Evolutionary conservation across 176 grass and related monocot species (phyloP).

Genomic region (Oryza longistaminata): DNA sequence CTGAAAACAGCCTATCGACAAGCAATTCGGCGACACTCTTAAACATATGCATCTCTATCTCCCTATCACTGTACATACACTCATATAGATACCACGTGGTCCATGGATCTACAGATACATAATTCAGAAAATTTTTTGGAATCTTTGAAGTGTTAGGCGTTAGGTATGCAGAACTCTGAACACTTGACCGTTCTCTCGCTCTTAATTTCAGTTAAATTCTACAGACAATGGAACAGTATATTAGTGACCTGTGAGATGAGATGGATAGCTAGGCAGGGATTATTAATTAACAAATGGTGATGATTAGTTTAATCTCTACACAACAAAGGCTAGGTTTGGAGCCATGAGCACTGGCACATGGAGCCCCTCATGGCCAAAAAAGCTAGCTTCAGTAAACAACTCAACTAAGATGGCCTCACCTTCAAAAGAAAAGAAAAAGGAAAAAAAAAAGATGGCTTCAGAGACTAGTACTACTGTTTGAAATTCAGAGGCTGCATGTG

Average conservation of each 20-base stretch:
- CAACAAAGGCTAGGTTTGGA: slow-evolving; percentile 59
- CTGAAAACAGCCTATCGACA: slow-evolving; percentile 43
- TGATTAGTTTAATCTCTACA: slow-evolving; percentile 28
- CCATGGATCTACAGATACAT: slow-evolving; percentile 25
- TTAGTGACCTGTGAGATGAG: slow-evolving; percentile 11
- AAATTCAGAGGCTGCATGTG: slow-evolving; percentile 12
- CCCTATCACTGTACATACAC: neutral
- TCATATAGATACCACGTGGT: slow-evolving; percentile 10
- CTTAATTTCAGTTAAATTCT: neutral
- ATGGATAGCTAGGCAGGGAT: neutral
- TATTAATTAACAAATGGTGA: slow-evolving; percentile 25
- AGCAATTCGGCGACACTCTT: slow-evolving; percentile 46
- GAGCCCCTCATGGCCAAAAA: slow-evolving; percentile 48
- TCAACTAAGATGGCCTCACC: slow-evolving; percentile 6
- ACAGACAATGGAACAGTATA: neutral
- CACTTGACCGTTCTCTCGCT: slow-evolving; percentile 17
- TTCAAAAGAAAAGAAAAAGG: neutral
- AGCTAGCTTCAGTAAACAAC: slow-evolving; percentile 16
- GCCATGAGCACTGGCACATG: slow-evolving; percentile 58
- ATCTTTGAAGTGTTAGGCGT: slow-evolving; percentile 26
- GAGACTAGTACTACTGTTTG: slow-evolving; percentile 18
- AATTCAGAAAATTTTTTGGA: neutral
- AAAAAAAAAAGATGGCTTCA: neutral
- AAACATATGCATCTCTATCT: slow-evolving; percentile 32
- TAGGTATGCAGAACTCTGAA: slow-evolving; percentile 8